Percentiles rank a stretch among this genome's conserved stretches.
Conservation (phyloP, 371 early-diverging fungal species). For the Apophysomyces ossiformis region DNA sequence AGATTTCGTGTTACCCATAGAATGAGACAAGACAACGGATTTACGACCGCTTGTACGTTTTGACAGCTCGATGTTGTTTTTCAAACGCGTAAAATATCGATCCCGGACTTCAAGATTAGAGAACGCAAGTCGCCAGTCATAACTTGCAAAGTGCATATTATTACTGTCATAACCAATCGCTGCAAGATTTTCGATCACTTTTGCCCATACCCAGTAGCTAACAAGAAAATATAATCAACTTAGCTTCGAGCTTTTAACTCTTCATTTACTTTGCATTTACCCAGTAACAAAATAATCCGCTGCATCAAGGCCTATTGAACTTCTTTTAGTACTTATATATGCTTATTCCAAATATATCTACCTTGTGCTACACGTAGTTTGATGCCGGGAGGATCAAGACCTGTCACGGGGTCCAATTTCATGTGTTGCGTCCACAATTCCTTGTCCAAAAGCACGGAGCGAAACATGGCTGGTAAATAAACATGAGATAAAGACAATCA, state of each 20-base stretch:
- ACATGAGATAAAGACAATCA: slow-evolving; percentile 23
- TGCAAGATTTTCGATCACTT: slow-evolving; percentile 79
- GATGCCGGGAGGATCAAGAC: slow-evolving; percentile 81
- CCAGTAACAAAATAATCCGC: slow-evolving; percentile 91
- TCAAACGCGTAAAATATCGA: slow-evolving; percentile 78
- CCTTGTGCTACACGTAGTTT: slow-evolving; percentile 88
- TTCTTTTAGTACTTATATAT: slow-evolving; percentile 19
- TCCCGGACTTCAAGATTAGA: slow-evolving; percentile 85
- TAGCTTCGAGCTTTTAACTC: not conserved
- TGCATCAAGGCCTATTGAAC: slow-evolving; percentile 72
- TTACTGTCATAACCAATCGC: slow-evolving; percentile 87
- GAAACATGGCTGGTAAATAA: slow-evolving; percentile 65
- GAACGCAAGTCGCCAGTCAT: slow-evolving; percentile 90
- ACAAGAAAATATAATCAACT: too few relatives aligned
- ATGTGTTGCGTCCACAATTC: slow-evolving; percentile 84
- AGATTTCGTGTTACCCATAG: slow-evolving; percentile 39
- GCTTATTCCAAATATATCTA: slow-evolving; percentile 12
- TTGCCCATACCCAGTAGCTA: slow-evolving; percentile 89
- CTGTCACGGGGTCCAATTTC: slow-evolving; percentile 79
- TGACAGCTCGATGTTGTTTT: slow-evolving; percentile 71
- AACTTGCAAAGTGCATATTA: slow-evolving; percentile 83
- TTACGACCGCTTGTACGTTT: slow-evolving; percentile 52
- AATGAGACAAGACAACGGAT: slow-evolving; percentile 67
- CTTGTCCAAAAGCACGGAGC: slow-evolving; percentile 79
- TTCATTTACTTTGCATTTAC: too few relatives aligned